phyloP scores from a whole-genome alignment of 2,329 filamentous ascomycete genomes.

The Alternaria gaisen region DNA sequence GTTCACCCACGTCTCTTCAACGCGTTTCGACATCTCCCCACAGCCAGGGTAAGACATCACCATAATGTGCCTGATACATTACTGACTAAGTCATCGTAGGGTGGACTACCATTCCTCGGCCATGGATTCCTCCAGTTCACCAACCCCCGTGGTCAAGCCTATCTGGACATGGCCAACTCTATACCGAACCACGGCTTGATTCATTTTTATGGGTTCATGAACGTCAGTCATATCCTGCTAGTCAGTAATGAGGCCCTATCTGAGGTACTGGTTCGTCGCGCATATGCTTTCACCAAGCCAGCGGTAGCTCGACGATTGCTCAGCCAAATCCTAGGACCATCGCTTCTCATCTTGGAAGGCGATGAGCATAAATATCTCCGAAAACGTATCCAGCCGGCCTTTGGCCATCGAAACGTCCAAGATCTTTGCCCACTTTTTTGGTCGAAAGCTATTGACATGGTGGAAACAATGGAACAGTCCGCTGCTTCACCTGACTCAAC shows the following conservation, averaged over 20 bases:
- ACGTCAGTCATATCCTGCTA: neutral
- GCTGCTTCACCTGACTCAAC: neutral
- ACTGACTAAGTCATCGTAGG: neutral
- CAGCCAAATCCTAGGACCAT: neutral
- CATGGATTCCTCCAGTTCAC: slow-evolving; percentile 6
- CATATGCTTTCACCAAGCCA: slow-evolving; percentile 1
- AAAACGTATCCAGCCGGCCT: neutral
- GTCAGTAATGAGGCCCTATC: slow-evolving; percentile 3
- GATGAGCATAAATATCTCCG: slow-evolving; percentile 1
- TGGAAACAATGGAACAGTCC: neutral
- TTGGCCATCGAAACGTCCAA: neutral
- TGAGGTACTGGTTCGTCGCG: slow-evolving; percentile 5
- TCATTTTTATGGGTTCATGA: slow-evolving; percentile 3
- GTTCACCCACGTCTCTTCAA: slow-evolving; percentile 1
- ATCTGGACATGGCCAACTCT: slow-evolving; percentile 1
- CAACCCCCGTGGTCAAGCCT: slow-evolving; percentile 5
- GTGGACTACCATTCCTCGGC: slow-evolving; percentile 1
- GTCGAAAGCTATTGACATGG: slow-evolving; percentile 10
- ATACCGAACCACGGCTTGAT: slow-evolving; percentile 4
- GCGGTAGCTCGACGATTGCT: slow-evolving; percentile 1
- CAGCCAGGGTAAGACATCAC: neutral
- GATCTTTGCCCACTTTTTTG: neutral
- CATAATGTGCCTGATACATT: neutral
- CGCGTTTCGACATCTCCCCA: neutral
- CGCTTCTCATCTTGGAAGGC: slow-evolving; percentile 5